phyloP scores from a whole-genome alignment of 2,329 filamentous ascomycete genomes.

The Aspergillus texensis region DNA sequence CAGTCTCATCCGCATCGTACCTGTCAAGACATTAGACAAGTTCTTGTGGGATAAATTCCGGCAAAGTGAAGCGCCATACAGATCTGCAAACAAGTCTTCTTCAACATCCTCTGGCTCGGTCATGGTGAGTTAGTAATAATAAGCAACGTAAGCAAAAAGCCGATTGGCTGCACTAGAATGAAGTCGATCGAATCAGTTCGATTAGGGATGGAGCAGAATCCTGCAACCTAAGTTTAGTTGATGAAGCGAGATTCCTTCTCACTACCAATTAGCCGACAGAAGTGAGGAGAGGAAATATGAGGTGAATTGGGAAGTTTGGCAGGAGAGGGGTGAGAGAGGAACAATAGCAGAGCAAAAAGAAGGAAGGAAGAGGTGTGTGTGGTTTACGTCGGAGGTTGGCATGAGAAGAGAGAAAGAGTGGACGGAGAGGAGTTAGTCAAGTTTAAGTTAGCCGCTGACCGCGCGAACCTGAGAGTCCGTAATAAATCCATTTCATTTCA shows the following conservation, averaged over 20 bases:
- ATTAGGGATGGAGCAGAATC: background rate
- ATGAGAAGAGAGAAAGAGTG: slow-evolving; percentile 9
- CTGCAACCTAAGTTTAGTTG: background rate
- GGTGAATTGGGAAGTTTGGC: slow-evolving; percentile 6
- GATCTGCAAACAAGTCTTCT: slow-evolving; percentile 92
- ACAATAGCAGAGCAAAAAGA: slow-evolving; percentile 12
- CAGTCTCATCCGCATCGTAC: slow-evolving; percentile 68
- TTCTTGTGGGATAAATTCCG: background rate
- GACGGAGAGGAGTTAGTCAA: slow-evolving; percentile 6
- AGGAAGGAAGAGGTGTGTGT: slow-evolving; percentile 4
- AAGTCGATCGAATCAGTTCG: background rate
- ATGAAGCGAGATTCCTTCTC: background rate
- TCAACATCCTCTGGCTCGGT: slow-evolving; percentile 81
- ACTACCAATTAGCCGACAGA: background rate
- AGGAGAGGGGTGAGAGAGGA: slow-evolving; percentile 17
- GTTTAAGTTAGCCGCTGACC: slow-evolving; percentile 1
- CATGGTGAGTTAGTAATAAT: slow-evolving; percentile 56
- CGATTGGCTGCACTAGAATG: slow-evolving; percentile 2
- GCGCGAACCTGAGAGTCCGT: background rate
- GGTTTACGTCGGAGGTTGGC: background rate
- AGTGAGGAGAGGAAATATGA: background rate
- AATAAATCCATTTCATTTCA: background rate
- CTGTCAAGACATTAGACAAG: slow-evolving; percentile 42
- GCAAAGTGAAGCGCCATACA: slow-evolving; percentile 61
- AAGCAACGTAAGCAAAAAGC: slow-evolving; percentile 11